Percentiles rank a stretch among this genome's conserved stretches.
phyloP scores from a whole-genome alignment of 2,329 filamentous ascomycete genomes.

The Dothideomycetes sp. region DNA sequence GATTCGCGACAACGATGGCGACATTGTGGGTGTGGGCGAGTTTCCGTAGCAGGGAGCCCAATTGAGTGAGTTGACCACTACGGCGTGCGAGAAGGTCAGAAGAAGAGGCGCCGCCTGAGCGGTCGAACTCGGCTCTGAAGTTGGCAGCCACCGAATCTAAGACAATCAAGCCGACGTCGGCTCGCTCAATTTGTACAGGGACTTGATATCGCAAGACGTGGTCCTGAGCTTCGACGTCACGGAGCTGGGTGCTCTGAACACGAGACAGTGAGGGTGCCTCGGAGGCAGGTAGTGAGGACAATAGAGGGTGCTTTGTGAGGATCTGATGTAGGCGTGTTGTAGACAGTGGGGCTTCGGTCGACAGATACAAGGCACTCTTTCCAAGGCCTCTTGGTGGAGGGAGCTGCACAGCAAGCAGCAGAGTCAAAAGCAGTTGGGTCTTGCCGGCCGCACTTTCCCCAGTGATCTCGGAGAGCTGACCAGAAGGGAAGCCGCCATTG shows the following conservation, averaged over 20 bases:
- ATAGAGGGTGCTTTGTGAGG: constrained; percentile 54
- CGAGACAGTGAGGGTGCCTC: constrained; percentile 58
- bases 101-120: constrained; percentile 26
- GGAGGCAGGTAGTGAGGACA: constrained; percentile 37
- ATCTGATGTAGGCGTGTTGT: constrained; percentile 77
- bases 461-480: constrained; percentile 78
- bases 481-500: constrained; percentile 69
- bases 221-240: constrained; percentile 88
- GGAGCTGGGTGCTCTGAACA: constrained; percentile 72
- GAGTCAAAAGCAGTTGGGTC: constrained; percentile 80
- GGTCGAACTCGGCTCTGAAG: constrained; percentile 81
- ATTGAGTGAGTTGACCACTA: constrained; percentile 63
- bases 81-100: constrained; percentile 55
- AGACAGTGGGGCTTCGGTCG: constrained; percentile 78
- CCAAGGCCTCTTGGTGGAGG: constrained; percentile 61
- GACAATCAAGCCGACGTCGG: constrained; percentile 71
- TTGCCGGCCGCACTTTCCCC: constrained; percentile 92
- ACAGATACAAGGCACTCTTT: constrained; percentile 79
- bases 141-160: constrained; percentile 92
- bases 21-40: constrained; percentile 66
- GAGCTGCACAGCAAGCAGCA: constrained; percentile 79
- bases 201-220: constrained; percentile 91
- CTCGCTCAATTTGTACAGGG: constrained; percentile 68
- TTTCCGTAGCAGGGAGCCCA: constrained; percentile 66
- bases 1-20: constrained; percentile 86